Percentiles rank a stretch among this genome's conserved stretches.
Conservation (phyloP, 2,329 filamentous ascomycete genomes). For the Aspergillus pseudotamarii region DNA sequence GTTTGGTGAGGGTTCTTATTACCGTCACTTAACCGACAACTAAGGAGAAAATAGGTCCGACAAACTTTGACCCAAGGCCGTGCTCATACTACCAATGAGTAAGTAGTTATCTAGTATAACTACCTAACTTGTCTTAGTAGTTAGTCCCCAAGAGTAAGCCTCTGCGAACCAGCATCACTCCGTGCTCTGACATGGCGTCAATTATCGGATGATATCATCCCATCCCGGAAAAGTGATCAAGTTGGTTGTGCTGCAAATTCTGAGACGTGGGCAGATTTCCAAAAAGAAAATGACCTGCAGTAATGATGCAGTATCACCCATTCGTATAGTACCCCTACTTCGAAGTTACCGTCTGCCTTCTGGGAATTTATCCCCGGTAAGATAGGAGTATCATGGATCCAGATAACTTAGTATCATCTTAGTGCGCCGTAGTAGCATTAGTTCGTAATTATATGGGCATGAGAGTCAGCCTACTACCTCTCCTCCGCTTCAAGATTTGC, state of each 20-base stretch:
- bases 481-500: constrained; percentile 3
- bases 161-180: neutral
- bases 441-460: constrained; percentile 1
- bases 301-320: constrained; percentile 15
- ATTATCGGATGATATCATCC: constrained; percentile 2
- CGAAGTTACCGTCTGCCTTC: neutral
- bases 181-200: neutral
- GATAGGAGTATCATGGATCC: constrained; percentile 3
- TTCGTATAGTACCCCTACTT: neutral
- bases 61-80: neutral
- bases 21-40: neutral
- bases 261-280: constrained; percentile 5
- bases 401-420: neutral
- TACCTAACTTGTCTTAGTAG: neutral
- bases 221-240: neutral
- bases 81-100: neutral
- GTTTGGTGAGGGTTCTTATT: neutral
- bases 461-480: neutral
- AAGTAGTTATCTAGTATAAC: neutral
- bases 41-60: neutral
- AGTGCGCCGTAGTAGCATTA: constrained; percentile 1
- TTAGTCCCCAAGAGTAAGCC: neutral
- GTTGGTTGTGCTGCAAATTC: constrained; percentile 11
- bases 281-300: constrained; percentile 8
- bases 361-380: constrained; percentile 1